Evolutionary conservation across 148 eudicot species (phyloP).

Genomic region (Rhododendron simsii): DNA sequence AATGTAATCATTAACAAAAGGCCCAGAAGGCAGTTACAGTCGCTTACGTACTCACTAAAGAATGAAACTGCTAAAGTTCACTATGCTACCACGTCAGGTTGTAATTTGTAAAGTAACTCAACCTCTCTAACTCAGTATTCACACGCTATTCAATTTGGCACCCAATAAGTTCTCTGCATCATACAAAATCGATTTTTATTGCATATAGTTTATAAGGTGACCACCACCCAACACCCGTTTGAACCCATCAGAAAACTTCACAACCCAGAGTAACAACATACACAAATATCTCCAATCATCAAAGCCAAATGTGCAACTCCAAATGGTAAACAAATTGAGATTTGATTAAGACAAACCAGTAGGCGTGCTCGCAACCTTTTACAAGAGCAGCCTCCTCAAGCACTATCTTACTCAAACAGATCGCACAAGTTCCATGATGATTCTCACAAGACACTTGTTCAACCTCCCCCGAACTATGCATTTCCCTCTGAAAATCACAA

Average conservation of each 20-base stretch:
- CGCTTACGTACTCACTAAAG: neutral
- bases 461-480: conserved; percentile 25
- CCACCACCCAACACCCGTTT: neutral
- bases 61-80: neutral
- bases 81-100: neutral
- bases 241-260: neutral
- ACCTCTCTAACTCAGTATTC: neutral
- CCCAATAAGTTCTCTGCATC: neutral
- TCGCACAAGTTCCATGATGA: conserved; percentile 75
- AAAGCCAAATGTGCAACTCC: neutral
- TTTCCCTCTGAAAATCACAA: conserved; percentile 27
- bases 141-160: neutral
- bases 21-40: neutral
- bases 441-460: conserved; percentile 21
- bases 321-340: neutral
- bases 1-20: neutral
- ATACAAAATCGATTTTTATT: neutral
- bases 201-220: neutral
- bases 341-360: conserved; percentile 76
- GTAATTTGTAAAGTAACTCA: neutral
- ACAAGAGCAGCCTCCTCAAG: conserved; percentile 85
- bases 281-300: neutral
- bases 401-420: conserved; percentile 73
- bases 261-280: neutral
- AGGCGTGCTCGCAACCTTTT: conserved; percentile 99